These are phyloP conservation scores for Yamadazyma dendronema DNA, from an alignment of 1,139 yeast species.

Conservation along the genomic window DNA sequence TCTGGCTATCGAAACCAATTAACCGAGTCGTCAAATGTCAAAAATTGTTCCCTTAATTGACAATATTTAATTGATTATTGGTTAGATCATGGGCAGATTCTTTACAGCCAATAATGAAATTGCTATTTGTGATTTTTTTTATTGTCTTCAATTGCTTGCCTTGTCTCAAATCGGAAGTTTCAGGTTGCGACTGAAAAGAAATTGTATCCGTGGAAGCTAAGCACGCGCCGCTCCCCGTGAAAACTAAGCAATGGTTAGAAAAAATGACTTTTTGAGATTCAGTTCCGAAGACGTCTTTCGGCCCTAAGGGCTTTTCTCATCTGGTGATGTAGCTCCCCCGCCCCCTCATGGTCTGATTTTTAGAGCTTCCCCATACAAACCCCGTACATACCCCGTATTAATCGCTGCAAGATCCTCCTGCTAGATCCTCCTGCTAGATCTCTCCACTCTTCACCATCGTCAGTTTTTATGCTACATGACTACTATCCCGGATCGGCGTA, in stretches of 20 bases:
- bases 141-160: background rate
- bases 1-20: no score
- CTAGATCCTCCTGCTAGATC: no score
- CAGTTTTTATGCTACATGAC: no score
- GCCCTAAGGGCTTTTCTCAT: background rate
- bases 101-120: background rate
- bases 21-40: no score
- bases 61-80: background rate
- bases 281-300: background rate
- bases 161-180: slow-evolving; percentile 1
- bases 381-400: background rate
- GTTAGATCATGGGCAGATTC: background rate
- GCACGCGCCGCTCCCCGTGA: background rate
- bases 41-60: no score
- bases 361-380: no score
- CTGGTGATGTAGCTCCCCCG: background rate
- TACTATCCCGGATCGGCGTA: no score
- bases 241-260: background rate
- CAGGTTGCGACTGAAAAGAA: background rate
- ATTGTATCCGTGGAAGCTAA: background rate
- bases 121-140: background rate
- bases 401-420: background rate
- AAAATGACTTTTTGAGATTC: background rate
- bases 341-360: background rate
- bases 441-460: no score